Conservation (phyloP, 495 filamentous ascomycete species). For the Penicillium turbatum region DNA sequence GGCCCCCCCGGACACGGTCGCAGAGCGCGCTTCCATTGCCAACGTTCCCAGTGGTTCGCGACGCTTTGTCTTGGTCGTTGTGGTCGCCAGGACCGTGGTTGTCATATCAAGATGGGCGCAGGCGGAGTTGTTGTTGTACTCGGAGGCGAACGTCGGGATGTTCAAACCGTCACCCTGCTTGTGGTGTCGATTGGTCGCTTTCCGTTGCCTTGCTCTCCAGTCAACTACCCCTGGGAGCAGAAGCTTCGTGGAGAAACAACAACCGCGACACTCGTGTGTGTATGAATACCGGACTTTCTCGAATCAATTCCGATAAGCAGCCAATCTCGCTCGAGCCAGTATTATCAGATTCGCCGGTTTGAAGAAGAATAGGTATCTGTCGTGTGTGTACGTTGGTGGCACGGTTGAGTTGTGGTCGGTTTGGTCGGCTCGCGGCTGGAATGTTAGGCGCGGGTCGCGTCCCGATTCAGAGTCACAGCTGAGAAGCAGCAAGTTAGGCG, state of each 20-base stretch:
- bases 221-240: not conserved
- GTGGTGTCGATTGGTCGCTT: not conserved
- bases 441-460: slow-evolving; percentile 13
- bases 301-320: not conserved
- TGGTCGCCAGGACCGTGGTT: slow-evolving; percentile 40
- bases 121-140: slow-evolving; percentile 8
- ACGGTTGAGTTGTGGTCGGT: not conserved
- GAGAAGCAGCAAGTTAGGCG: not conserved
- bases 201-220: not conserved
- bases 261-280: not conserved
- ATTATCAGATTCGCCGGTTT: not conserved
- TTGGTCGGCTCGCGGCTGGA: slow-evolving; percentile 1
- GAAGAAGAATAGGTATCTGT: not conserved
- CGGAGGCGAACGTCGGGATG: slow-evolving; percentile 1
- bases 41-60: slow-evolving; percentile 43
- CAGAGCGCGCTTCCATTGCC: slow-evolving; percentile 44
- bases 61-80: slow-evolving; percentile 41
- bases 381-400: slow-evolving; percentile 6
- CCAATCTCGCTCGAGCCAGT: not conserved
- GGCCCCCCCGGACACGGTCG: slow-evolving; percentile 25
- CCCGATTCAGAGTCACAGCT: not conserved
- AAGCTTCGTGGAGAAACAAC: slow-evolving; percentile 3
- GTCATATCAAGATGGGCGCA: slow-evolving; percentile 41
- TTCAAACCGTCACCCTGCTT: not conserved
- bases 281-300: not conserved